A percentile compares a stretch with the other conserved stretches of the same genome.
These are phyloP conservation scores for Phlebopus sp. DNA, from an alignment of 1,284 basidiomycete species.

Conservation along the genomic window DNA sequence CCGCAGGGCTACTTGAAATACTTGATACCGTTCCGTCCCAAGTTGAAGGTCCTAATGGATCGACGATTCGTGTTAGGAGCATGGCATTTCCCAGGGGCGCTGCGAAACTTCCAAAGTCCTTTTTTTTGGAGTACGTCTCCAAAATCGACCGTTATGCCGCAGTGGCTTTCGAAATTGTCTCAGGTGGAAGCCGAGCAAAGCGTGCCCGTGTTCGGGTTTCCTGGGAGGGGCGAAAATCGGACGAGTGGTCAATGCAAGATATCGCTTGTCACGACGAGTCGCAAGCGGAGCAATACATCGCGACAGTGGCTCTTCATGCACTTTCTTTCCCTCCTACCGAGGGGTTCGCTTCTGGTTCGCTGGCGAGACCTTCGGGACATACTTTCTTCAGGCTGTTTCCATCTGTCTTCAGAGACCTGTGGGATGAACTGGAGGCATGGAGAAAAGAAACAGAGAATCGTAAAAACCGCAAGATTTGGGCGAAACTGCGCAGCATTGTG, in stretches of 20 bases:
- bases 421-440: constrained; percentile 83
- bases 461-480: constrained; percentile 72
- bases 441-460: constrained; percentile 64
- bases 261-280: constrained; percentile 74
- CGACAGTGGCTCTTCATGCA: constrained; percentile 81
- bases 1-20: constrained; percentile 73
- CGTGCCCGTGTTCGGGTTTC: constrained; percentile 69
- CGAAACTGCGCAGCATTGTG: constrained; percentile 60
- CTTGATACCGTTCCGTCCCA: constrained; percentile 67
- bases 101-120: constrained; percentile 67
- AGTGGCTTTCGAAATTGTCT: constrained; percentile 64
- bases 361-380: constrained; percentile 40
- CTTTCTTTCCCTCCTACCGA: constrained; percentile 62
- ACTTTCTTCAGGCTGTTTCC: constrained; percentile 77
- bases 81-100: constrained; percentile 83
- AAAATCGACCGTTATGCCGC: constrained; percentile 76
- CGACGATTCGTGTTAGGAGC: constrained; percentile 62
- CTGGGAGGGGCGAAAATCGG: constrained; percentile 64
- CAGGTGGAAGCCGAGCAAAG: constrained; percentile 66
- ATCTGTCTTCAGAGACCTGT: constrained; percentile 83
- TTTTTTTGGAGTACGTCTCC: constrained; percentile 63
- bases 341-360: constrained; percentile 55
- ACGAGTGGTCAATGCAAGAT: constrained; percentile 83
- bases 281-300: constrained; percentile 91
- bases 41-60: constrained; percentile 52